Base-by-base conservation (phyloP, 1,139 yeast species). In the Arxiozyma heterogenica region DNA sequence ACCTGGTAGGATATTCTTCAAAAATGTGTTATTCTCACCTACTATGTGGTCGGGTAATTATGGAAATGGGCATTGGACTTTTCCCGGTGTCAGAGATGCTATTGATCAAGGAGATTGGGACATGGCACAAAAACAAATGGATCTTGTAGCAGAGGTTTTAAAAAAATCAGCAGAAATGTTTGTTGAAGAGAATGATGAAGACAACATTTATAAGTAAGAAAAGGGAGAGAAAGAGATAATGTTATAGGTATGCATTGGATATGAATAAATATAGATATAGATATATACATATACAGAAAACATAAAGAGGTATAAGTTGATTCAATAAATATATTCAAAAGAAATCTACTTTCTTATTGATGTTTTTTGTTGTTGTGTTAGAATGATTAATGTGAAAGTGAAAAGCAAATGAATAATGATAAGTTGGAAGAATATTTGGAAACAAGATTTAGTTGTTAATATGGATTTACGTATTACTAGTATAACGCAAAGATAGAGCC, bases 1-100 rank as follows among this genome's bases (percentile, higher is more conserved):
- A 8, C 78, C 79, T 7, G 67, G 71, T 6, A 75, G 96, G 48
- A 75, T 80, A 18, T 91, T 95, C 73, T 86, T 81, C 64, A 76
- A 78, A 64, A 90, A 89, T 64, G 68, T 76, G 0, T 62, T 91
- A 8, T 82, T 82, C 66, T 97, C 97, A 0, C 84, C 87, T 4
- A 82, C 88, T 50, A 66, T 75, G 53, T 73, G 77, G 67, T 81
- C 83, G 20, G 66, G 63, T 17, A 66, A 63, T 1, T 68, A 67
- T 39, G 48, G 43, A 9, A 77, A 73, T 58, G 75, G 87, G n/a
- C 54, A 51, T 79, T 82, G 84, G 68, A 77, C 87, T 1, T 88
- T 86, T 64, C 97, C 98, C 4, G 76, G 77, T 7, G 75, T 90
- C 1, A 77, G 94, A 58, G 95, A 89, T 65, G 82, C 81, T 1